These are phyloP conservation scores for Penicillium rolfsii DNA, from an alignment of 2,329 filamentous ascomycete genomes.

Conservation along the genomic window DNA sequence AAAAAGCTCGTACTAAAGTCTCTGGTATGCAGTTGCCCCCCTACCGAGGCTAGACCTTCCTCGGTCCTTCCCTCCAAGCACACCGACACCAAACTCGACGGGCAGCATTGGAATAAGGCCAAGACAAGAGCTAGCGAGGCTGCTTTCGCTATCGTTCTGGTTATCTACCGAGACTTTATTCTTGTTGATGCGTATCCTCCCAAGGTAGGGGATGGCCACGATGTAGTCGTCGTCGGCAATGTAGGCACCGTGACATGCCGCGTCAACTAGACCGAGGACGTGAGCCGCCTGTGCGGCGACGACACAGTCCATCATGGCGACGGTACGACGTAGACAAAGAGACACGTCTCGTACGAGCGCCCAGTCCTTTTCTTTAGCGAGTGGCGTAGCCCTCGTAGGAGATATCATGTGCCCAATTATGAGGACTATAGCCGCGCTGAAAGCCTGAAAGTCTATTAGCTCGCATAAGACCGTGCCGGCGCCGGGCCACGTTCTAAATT, in stretches of 20 bases:
- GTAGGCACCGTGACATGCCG: not conserved
- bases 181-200: slow-evolving; percentile 1
- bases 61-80: no score
- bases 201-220: slow-evolving; percentile 2
- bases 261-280: not conserved
- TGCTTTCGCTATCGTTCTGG: not conserved
- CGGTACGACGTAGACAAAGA: not conserved
- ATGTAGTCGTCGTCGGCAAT: not conserved
- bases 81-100: not conserved
- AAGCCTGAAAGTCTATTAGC: not conserved
- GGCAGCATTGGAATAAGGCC: not conserved
- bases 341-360: not conserved
- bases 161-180: not conserved
- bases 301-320: slow-evolving; percentile 2
- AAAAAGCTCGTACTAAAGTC: no score
- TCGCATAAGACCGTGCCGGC: not conserved
- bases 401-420: not conserved
- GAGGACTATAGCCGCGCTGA: not conserved
- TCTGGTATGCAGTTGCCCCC: no score
- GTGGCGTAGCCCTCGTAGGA: not conserved
- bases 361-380: not conserved
- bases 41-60: no score
- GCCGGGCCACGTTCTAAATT: not conserved
- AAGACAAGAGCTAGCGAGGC: not conserved
- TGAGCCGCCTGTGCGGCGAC: not conserved